phyloP scores from a whole-genome alignment of 148 eudicot species.

The Tetragonia tetragonoides region DNA sequence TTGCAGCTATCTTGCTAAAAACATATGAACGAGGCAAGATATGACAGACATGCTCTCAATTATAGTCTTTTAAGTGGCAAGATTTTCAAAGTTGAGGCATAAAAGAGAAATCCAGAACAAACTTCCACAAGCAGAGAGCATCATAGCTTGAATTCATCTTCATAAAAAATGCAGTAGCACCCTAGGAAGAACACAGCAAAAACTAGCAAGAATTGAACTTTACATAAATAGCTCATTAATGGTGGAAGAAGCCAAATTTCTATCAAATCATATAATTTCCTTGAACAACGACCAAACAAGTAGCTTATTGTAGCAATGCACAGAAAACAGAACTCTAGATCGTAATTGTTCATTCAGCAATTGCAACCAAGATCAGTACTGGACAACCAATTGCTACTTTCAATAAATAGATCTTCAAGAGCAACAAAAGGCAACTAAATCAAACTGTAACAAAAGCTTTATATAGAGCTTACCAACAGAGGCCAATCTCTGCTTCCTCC shows the following conservation, averaged over 20 bases:
- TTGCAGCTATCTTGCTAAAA: neutral
- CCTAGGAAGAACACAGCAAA: neutral
- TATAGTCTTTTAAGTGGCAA: neutral
- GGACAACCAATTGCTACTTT: neutral
- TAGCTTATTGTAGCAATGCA: neutral
- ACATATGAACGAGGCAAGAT: neutral
- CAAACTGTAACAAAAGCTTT: neutral
- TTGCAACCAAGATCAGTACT: neutral
- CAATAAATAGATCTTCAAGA: neutral
- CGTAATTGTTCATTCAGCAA: constrained; percentile 1
- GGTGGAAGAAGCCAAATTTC: neutral
- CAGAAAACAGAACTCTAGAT: neutral
- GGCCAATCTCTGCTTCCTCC: constrained; percentile 86
- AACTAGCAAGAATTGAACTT: neutral
- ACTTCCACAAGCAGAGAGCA: neutral
- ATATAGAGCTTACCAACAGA: constrained; percentile 56
- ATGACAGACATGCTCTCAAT: neutral
- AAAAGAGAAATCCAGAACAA: neutral
- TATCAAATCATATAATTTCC: neutral
- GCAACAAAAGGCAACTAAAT: constrained; percentile 2
- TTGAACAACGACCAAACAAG: neutral
- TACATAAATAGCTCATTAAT: neutral
- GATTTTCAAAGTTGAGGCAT: neutral
- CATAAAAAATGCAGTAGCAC: neutral
- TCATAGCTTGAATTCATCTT: neutral